Conservation (phyloP, 2,329 filamentous ascomycete species). For the Colletotrichum tofieldiae region DNA sequence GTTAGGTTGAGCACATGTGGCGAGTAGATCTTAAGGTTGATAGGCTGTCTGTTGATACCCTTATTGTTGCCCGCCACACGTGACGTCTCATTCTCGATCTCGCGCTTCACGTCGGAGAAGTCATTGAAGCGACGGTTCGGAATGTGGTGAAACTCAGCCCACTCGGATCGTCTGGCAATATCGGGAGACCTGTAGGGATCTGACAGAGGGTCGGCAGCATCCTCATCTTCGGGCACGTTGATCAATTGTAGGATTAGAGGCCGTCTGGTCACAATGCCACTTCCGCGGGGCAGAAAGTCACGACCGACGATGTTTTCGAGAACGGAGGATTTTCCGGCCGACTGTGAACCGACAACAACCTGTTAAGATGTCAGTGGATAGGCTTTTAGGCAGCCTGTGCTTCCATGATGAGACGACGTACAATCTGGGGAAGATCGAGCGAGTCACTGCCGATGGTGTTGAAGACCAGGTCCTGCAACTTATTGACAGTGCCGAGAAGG, state of each 20-base stretch:
- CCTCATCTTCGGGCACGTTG: slow-evolving; percentile 85
- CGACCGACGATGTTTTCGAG: slow-evolving; percentile 98
- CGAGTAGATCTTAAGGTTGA: slow-evolving; percentile 99
- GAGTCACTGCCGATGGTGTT: slow-evolving; percentile 99
- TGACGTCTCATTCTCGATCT: slow-evolving; percentile 97
- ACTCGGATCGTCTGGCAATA: slow-evolving; percentile 77
- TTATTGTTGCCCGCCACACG: slow-evolving; percentile 96
- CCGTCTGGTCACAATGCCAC: slow-evolving; percentile 94
- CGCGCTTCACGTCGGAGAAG: slow-evolving; percentile 92
- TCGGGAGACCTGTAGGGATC: slow-evolving; percentile 84
- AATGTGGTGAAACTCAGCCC: slow-evolving; percentile 98
- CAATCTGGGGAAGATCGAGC: slow-evolving; percentile 97
- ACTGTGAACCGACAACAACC: slow-evolving; percentile 99
- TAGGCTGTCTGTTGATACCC: slow-evolving; percentile 96
- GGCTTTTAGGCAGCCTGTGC: not conserved
- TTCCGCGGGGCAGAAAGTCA: slow-evolving; percentile 96
- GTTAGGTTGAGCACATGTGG: slow-evolving; percentile 97
- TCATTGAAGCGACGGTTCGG: slow-evolving; percentile 91
- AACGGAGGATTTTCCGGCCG: slow-evolving; percentile 97
- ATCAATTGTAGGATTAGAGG: slow-evolving; percentile 98
- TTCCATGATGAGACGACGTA: slow-evolving; percentile 64
- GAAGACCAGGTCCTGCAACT: slow-evolving; percentile 98
- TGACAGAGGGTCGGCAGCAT: slow-evolving; percentile 75
- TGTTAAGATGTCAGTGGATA: slow-evolving; percentile 56
- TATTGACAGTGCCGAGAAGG: slow-evolving; percentile 95